Evolutionary conservation across 257 asterid genomes (phyloP), one percentile per base, ranked within the genome.

Genomic region (Fraxinus pennsylvanica): DNA sequence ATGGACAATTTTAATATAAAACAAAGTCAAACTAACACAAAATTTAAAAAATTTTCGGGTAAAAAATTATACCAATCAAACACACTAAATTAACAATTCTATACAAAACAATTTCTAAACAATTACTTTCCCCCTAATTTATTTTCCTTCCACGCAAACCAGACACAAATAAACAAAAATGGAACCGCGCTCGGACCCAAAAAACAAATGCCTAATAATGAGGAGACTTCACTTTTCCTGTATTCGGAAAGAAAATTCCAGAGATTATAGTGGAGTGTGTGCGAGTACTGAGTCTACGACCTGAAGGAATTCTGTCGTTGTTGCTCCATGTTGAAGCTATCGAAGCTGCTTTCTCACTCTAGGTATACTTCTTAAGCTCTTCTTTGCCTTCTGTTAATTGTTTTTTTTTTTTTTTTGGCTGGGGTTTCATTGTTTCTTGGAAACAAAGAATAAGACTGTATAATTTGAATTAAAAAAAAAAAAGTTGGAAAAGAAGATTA

Each of bases 321-420:
- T 61, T 9, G 33, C 69, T 27, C 69, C 69, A 63, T 63, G 69
- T 63, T 27, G 36, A 63, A 63, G 69, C 69, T 63, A 10, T 63
- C 69, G 69, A 27, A 63, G 69, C 69, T 25, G 69, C 36, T 63
- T 27, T 27, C 12, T 13, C 69, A 1, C 69, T 63, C 69, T 63
- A 10, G 69, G 69, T 63, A 63, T 63, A 27, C 69, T 63, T 10
- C n/a, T 25, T 2, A 63, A 63, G 36, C 69, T 12, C 36, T 63
- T 59, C 22, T 25, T 10, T 9, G 4, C 13, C 10, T 8, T 22
- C 36, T 19, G 21, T 0, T n/a, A 27, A 27, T 25, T 63, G 4
- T 7, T 39, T 35, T 22, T 10, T n/a, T 7, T 39, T 35, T 22
- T 10, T n/a, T 10, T 19, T 57, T n/a, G 68, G 14, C 29, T 3